phyloP scores from a whole-genome alignment of 371 early-diverging fungal genomes.

The Mortierella sp. region DNA sequence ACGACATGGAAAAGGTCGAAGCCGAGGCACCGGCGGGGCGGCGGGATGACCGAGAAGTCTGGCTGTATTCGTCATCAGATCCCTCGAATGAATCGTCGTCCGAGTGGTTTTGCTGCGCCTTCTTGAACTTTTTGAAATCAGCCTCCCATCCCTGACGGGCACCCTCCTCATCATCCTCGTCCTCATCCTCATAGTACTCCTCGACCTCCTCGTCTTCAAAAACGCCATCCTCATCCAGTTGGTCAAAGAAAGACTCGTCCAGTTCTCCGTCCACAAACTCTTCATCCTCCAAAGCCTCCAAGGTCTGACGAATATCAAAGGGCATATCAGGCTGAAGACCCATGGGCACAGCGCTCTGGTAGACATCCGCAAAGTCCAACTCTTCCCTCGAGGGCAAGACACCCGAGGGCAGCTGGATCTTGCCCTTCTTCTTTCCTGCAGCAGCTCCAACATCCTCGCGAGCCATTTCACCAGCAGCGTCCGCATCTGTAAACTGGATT shows the following conservation, averaged over 20 bases:
- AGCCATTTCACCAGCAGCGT: constrained; percentile 45
- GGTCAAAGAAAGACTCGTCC: constrained; percentile 85
- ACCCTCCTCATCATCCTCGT: constrained; percentile 43
- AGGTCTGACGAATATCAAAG: constrained; percentile 83
- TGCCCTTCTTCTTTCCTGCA: constrained; percentile 52
- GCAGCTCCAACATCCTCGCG: constrained; percentile 17
- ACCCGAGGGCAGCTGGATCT: constrained; percentile 73
- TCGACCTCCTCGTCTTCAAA: constrained; percentile 67
- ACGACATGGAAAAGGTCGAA: constrained; percentile 83
- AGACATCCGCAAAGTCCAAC: constrained; percentile 62
- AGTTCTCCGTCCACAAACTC: constrained; percentile 82
- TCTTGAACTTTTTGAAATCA: constrained; percentile 77
- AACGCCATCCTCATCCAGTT: constrained; percentile 65
- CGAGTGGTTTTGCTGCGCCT: constrained; percentile 40
- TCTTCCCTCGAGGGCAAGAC: constrained; percentile 81
- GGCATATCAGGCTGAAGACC: constrained; percentile 88
- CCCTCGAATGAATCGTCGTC: constrained; percentile 60
- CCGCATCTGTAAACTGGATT: constrained; percentile 49
- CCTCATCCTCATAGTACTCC: constrained; percentile 63
- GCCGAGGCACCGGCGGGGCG: constrained; percentile 49
- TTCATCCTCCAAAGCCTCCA: constrained; percentile 95
- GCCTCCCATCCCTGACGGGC: constrained; percentile 67
- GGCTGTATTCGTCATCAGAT: constrained; percentile 55
- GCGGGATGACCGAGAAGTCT: constrained; percentile 27
- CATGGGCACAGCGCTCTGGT: constrained; percentile 59